These are phyloP conservation scores for Solanum dulcamara DNA, from an alignment of 257 asterid species.

Conservation along the genomic window DNA sequence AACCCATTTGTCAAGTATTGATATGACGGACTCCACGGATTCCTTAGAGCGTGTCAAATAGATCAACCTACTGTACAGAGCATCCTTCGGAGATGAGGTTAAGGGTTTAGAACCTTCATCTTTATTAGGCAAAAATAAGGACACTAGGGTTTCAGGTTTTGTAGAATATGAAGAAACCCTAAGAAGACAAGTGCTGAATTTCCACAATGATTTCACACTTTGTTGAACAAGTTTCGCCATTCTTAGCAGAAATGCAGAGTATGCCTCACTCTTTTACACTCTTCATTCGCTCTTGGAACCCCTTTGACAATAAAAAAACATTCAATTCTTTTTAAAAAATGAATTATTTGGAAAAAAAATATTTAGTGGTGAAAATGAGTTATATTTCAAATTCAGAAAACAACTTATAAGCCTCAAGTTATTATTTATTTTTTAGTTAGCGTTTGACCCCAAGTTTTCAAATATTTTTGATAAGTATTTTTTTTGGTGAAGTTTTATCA, in stretches of 20 bases:
- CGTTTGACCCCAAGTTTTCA: no score
- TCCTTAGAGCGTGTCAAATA: background rate
- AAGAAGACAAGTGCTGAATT: background rate
- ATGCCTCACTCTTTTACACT: background rate
- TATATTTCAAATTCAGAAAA: no score
- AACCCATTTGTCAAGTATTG: background rate
- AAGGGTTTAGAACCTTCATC: background rate
- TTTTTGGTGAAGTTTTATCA: no score
- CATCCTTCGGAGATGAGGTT: background rate
- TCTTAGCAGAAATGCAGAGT: background rate
- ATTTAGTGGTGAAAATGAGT: no score
- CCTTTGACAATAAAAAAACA: background rate
- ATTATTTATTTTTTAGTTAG: no score
- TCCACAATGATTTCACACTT: background rate
- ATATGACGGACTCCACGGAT: background rate
- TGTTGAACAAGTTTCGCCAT: background rate
- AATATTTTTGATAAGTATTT: no score
- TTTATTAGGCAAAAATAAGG: background rate
- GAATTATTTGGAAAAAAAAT: no score
- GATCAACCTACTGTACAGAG: background rate
- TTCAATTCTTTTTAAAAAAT: no score
- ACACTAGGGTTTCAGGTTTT: background rate
- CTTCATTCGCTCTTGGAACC: background rate
- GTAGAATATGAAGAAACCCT: background rate
- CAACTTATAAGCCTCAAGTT: no score